phyloP scores from a whole-genome alignment of 2,329 filamentous ascomycete genomes.

The Pseudonectria buxi region DNA sequence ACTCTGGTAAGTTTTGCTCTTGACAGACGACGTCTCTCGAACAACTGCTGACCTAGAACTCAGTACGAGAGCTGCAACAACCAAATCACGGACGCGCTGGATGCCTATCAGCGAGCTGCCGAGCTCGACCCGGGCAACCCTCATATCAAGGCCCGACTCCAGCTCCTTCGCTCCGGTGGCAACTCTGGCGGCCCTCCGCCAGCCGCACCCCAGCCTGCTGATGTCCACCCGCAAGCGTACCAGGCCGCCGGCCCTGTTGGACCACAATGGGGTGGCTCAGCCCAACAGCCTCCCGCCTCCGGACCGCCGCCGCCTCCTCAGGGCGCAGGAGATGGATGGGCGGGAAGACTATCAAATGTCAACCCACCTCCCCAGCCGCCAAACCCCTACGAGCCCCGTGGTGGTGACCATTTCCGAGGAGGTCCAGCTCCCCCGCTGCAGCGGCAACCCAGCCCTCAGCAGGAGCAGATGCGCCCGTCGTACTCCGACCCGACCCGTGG shows the following conservation, averaged over 20 bases:
- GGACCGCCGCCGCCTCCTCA: constrained; percentile 59
- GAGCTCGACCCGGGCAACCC: constrained; percentile 90
- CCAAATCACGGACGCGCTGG: constrained; percentile 90
- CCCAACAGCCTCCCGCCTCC: constrained; percentile 44
- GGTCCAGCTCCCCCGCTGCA: constrained; percentile 60
- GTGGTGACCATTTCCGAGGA: constrained; percentile 57
- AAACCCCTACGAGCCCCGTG: constrained; percentile 72
- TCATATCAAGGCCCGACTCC: constrained; percentile 91
- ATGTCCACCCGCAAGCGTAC: constrained; percentile 93
- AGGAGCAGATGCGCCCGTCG: constrained; percentile 55
- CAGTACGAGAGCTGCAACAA: constrained; percentile 99
- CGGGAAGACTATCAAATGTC: constrained; percentile 68
- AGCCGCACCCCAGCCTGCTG: constrained; percentile 81
- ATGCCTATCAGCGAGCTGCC: constrained; percentile 89
- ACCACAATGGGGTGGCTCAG: constrained; percentile 82
- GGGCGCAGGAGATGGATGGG: constrained; percentile 48
- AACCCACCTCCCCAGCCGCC: constrained; percentile 67
- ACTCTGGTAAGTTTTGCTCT: constrained; percentile 65
- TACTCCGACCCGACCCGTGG: constrained; percentile 45
- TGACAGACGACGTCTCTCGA: neutral
- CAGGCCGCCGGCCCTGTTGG: constrained; percentile 76
- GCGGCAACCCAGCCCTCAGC: constrained; percentile 69
- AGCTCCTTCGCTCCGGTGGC: constrained; percentile 77
- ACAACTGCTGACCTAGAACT: constrained; percentile 22
- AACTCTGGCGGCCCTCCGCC: constrained; percentile 65